Conservation (phyloP, 73 alveolate species). For the Symbiodinium pilosum region DNA sequence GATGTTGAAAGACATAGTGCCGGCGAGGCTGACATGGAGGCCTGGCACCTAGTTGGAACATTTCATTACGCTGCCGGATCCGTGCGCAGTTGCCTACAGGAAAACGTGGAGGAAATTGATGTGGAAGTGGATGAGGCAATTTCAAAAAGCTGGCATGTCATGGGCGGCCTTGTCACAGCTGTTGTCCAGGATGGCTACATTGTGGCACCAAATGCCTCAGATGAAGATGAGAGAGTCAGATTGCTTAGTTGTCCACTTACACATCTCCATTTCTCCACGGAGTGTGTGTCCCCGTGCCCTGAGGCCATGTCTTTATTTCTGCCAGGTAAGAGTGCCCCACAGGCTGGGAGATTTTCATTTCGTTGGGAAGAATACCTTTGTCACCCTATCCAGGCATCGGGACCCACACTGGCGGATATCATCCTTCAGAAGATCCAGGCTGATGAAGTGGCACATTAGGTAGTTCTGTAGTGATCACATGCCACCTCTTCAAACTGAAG, state of each 20-base stretch:
- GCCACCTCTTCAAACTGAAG: too few relatives aligned
- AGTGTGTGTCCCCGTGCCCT: not conserved
- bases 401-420: constrained; percentile 80
- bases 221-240: constrained; percentile 51
- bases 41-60: not conserved
- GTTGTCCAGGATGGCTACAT: constrained; percentile 45
- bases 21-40: constrained; percentile 5
- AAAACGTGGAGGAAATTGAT: constrained; percentile 49
- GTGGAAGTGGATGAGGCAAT: constrained; percentile 72
- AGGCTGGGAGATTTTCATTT: constrained; percentile 13
- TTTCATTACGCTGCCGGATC: not conserved
- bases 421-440: constrained; percentile 91
- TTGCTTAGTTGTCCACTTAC: not conserved
- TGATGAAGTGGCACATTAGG: not conserved
- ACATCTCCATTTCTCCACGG: too few relatives aligned
- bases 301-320: constrained; percentile 77
- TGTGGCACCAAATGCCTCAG: constrained; percentile 64
- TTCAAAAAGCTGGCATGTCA: not conserved
- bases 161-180: not conserved
- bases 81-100: not conserved
- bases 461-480: too few relatives aligned
- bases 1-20: not conserved
- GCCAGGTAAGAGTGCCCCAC: constrained; percentile 23
- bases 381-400: not conserved
- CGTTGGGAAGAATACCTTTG: not conserved